phyloP scores from a whole-genome alignment of 805 yeast species.

The Hemisphaericaspora nanyangensis region DNA sequence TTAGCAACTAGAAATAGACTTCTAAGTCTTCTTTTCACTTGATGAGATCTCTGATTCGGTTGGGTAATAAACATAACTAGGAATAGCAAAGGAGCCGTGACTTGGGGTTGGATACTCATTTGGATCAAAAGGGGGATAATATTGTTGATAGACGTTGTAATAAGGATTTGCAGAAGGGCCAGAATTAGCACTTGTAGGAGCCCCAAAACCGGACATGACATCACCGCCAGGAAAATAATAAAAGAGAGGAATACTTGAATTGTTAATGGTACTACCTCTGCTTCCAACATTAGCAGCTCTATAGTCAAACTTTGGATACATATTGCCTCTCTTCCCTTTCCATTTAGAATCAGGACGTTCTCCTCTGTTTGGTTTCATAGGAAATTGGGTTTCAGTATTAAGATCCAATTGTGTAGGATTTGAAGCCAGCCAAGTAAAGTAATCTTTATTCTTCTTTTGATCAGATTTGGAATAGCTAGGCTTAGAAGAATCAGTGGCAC shows the following conservation, averaged over 20 bases:
- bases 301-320: background rate
- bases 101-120: background rate
- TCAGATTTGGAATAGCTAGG: background rate
- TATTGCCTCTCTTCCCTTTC: background rate
- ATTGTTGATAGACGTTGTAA: conserved; percentile 8
- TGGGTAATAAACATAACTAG: conserved; percentile 9
- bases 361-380: background rate
- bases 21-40: conserved; percentile 8
- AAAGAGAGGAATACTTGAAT: conserved; percentile 6
- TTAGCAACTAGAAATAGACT: background rate
- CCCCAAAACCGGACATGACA: background rate
- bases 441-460: conserved; percentile 2
- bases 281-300: background rate
- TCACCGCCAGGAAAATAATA: conserved; percentile 8
- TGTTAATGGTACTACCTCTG: background rate
- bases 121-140: conserved; percentile 5
- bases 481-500: background rate
- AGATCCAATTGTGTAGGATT: conserved; percentile 7
- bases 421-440: conserved; percentile 4
- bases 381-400: background rate
- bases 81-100: conserved; percentile 6
- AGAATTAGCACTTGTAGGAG: background rate
- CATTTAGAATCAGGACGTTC: background rate
- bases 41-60: conserved; percentile 8
- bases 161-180: conserved; percentile 3